Evolutionary conservation across 1,284 basidiomycete genomes (phyloP).

Genomic region (Mycosarcoma mackinlayi): DNA sequence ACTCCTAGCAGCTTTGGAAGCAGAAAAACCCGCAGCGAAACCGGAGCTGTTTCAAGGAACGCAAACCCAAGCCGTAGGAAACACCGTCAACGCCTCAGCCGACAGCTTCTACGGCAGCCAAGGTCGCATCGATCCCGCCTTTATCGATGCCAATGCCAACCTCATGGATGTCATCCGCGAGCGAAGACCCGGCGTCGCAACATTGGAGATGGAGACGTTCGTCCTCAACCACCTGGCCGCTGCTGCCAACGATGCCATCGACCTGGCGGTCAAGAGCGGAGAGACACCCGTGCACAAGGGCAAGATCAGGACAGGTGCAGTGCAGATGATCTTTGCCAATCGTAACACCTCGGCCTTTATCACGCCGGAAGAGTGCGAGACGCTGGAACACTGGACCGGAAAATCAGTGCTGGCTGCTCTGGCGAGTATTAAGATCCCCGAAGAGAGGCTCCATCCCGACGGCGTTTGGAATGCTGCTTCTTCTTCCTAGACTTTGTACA

Average conservation of each 20-base stretch:
- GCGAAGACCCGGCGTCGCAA: constrained; percentile 65
- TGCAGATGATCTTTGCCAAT: constrained; percentile 86
- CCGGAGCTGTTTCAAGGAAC: constrained; percentile 25
- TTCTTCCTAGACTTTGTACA: not conserved
- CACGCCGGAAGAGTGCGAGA: constrained; percentile 76
- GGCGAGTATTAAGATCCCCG: constrained; percentile 41
- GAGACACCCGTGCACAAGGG: constrained; percentile 48
- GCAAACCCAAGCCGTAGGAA: constrained; percentile 38
- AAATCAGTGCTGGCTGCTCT: constrained; percentile 73
- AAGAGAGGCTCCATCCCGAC: constrained; percentile 47
- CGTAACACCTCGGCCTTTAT: constrained; percentile 81
- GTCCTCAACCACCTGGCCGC: constrained; percentile 61
- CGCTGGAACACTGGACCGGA: constrained; percentile 78
- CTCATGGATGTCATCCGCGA: constrained; percentile 74
- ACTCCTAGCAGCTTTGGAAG: constrained; percentile 52
- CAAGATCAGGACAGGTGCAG: constrained; percentile 78
- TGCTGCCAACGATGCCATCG: constrained; percentile 45
- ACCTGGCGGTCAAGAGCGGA: constrained; percentile 20
- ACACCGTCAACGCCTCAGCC: constrained; percentile 49
- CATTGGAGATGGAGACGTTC: constrained; percentile 71
- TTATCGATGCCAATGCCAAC: constrained; percentile 78
- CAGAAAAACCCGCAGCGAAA: constrained; percentile 4
- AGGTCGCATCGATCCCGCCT: constrained; percentile 78
- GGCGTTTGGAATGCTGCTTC: constrained; percentile 44
- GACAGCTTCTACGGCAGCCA: constrained; percentile 83